Conservation (phyloP, 345 rosid genomes). For the Camelina laxa region DNA sequence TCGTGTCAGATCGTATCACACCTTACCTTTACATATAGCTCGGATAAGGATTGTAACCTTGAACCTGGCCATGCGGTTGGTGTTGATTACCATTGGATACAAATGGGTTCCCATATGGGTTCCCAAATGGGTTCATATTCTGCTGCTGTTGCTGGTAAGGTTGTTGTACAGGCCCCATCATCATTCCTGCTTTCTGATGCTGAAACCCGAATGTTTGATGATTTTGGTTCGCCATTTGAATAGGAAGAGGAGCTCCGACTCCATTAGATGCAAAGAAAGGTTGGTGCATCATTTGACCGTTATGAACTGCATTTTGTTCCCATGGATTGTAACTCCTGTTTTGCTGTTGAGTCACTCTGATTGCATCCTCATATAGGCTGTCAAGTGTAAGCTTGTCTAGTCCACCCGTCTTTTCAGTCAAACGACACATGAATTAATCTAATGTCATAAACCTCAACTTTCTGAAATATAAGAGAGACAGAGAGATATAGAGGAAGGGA, state of each 20-base stretch:
- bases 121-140: slow-evolving; percentile 31
- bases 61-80: slow-evolving; percentile 32
- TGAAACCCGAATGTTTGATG: slow-evolving; percentile 37
- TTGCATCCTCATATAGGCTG: slow-evolving; percentile 96
- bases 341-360: slow-evolving; percentile 72
- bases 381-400: slow-evolving; percentile 89
- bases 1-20: slow-evolving; percentile 1
- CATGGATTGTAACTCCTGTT: slow-evolving; percentile 82
- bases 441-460: slow-evolving; percentile 11
- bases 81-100: slow-evolving; percentile 39
- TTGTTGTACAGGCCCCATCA: slow-evolving; percentile 54
- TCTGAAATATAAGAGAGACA: neutral
- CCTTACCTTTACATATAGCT: slow-evolving; percentile 29
- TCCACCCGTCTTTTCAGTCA: slow-evolving; percentile 77
- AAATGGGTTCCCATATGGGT: slow-evolving; percentile 46
- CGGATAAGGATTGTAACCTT: slow-evolving; percentile 45
- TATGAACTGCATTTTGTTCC: slow-evolving; percentile 63
- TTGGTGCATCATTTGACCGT: slow-evolving; percentile 59
- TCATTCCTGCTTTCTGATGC: slow-evolving; percentile 64
- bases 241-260: slow-evolving; percentile 27
- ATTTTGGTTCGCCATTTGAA: slow-evolving; percentile 40
- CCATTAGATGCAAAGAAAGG: slow-evolving; percentile 36
- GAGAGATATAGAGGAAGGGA: neutral
- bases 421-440: slow-evolving; percentile 14
- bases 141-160: slow-evolving; percentile 33